Percentiles rank a stretch among this genome's conserved stretches.
Conservation (phyloP, 108 stramenopile species). For the Cyclotella choctawhatcheeana region DNA sequence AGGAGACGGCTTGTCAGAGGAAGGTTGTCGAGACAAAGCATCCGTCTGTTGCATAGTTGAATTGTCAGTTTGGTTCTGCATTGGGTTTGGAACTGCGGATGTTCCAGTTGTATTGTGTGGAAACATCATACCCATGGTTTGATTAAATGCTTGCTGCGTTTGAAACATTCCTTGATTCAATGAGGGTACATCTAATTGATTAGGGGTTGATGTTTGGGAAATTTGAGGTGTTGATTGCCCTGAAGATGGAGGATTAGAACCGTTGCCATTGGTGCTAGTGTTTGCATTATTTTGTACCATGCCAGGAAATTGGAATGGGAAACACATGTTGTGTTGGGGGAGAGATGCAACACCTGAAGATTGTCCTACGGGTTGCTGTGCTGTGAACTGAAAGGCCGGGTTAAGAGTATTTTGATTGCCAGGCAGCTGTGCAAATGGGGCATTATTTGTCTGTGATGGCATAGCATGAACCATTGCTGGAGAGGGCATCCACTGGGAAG, state of each 20-base stretch:
- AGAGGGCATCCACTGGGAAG: conserved; percentile 29
- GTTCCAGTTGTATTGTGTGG: neutral
- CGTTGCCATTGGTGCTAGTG: neutral
- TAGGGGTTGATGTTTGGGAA: neutral
- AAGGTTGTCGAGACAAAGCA: conserved; percentile 10
- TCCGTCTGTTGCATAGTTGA: conserved; percentile 12
- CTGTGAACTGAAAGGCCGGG: neutral
- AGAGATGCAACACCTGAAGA: conserved; percentile 8
- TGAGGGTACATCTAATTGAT: neutral
- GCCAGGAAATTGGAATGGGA: conserved; percentile 2
- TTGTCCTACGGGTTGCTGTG: neutral
- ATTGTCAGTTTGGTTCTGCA: conserved; percentile 4
- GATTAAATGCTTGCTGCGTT: neutral
- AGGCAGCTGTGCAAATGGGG: conserved; percentile 1
- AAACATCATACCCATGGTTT: conserved; percentile 17
- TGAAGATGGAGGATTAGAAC: neutral
- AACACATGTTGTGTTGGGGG: neutral
- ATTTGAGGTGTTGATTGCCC: neutral
- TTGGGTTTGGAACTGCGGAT: conserved; percentile 7
- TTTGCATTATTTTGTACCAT: neutral
- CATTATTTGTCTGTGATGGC: neutral
- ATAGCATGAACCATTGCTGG: conserved; percentile 29
- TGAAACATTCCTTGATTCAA: conserved; percentile 1
- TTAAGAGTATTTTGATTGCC: neutral
- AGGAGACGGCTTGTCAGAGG: conserved; percentile 15